Evolutionary conservation across 257 asterid genomes (phyloP).

Genomic region (Solanum sejunctum): DNA sequence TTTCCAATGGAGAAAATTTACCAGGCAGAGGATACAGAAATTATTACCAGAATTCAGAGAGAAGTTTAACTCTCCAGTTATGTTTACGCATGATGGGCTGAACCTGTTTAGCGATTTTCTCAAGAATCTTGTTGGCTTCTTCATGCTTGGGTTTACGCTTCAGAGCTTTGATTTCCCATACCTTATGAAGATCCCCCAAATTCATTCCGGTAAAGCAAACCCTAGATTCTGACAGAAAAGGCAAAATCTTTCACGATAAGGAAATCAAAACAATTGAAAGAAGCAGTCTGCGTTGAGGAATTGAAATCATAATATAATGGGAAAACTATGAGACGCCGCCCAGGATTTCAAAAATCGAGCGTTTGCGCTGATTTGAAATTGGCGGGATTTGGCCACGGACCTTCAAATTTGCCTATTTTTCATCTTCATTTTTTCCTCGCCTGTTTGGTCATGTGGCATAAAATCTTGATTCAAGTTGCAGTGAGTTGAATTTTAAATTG

Average conservation of each 20-base stretch:
- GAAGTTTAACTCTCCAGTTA: constrained; percentile 82
- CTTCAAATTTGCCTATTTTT: too few species aligned
- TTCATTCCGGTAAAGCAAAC: constrained; percentile 26
- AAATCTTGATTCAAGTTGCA: too few species aligned
- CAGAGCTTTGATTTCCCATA: constrained; percentile 76
- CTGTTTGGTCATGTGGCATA: too few species aligned
- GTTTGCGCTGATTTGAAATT: neutral
- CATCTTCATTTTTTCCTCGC: too few species aligned
- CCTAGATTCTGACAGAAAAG: neutral
- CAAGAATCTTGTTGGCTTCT: constrained; percentile 59
- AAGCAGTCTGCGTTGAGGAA: neutral
- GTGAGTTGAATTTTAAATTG: too few species aligned
- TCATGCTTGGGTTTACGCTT: constrained; percentile 62
- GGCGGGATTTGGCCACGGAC: neutral
- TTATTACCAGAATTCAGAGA: constrained; percentile 70
- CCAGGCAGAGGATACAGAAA: neutral
- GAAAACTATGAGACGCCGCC: neutral
- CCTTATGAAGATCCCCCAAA: constrained; percentile 54
- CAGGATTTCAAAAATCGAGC: neutral
- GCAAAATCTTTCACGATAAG: neutral
- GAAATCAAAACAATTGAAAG: neutral
- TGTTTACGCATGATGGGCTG: constrained; percentile 93
- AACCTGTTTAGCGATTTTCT: constrained; percentile 67
- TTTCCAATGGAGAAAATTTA: neutral
- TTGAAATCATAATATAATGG: neutral